Base-by-base conservation (phyloP, 805 yeast species). In the Metschnikowia similis region DNA sequence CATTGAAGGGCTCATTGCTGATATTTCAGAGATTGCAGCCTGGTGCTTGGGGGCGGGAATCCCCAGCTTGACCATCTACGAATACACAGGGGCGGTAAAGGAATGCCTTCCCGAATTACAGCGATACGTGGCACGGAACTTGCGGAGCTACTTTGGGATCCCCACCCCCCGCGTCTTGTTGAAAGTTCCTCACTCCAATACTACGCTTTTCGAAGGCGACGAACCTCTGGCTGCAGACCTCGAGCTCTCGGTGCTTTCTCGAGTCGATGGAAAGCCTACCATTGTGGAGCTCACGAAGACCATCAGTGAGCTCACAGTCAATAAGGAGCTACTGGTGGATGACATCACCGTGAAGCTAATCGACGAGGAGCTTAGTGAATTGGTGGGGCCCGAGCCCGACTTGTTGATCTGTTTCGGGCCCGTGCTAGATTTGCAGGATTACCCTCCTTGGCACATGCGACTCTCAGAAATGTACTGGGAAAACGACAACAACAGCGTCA, bases 391-490 rank as follows among this genome's bases (percentile, higher is more conserved):
- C n/a, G 99, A 94, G 65, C 98, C 99, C 0, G 99, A 94, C 64
- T 76, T 94, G 55, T 72, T 94, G 43, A 74, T 94, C 30, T 70
- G 87, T 47, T 94, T 92, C 65, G 89, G 89, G 17, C 96, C 97
- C n/a, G 75, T 77, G 10, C 74, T 94, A 55, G 96, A 90, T 64
- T 76, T 94, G 45, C 96, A 90, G 67, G 97, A 96, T 14, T 94
- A 84, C 66, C 98, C 98, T 17, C 99, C 99, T 29, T 94, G 99
- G 99, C 98, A 92, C 63, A 81, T 89, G 34, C 80, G 99, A 54
- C 77, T 95, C 47, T 81, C 90, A 6, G 99, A 94, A 64, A 82
- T 94, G 61, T 91, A 84, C 69, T 87, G 95, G 88, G 92, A 89
- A 62, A 85, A 86, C 2, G 96, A 89, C 65, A 90, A 90, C 66